These are phyloP conservation scores for Scopulariopsis brevicaulis DNA, from an alignment of 2,329 filamentous ascomycete genomes.

Conservation along the genomic window DNA sequence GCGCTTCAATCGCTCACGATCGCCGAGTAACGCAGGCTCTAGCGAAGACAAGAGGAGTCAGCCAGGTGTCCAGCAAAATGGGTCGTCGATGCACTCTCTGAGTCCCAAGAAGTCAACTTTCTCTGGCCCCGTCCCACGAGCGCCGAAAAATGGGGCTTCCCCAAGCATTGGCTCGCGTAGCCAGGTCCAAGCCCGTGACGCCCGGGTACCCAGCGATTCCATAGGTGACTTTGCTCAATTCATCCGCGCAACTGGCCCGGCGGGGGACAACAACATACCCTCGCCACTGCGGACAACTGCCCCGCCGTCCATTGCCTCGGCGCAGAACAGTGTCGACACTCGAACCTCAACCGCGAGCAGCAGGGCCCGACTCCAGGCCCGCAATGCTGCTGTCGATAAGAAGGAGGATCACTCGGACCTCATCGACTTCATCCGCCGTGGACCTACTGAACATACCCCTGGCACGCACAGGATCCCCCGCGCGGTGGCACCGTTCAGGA, in stretches of 20 bases:
- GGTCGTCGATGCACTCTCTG: not conserved
- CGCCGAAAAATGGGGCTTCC: constrained; percentile 10
- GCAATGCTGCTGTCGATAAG: constrained; percentile 53
- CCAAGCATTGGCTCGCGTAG: constrained; percentile 3
- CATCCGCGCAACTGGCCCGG: constrained; percentile 72
- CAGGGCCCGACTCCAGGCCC: constrained; percentile 53
- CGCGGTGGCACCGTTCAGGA: constrained; percentile 73
- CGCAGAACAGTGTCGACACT: constrained; percentile 25
- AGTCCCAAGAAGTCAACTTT: not conserved
- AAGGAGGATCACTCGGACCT: constrained; percentile 69
- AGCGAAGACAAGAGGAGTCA: not conserved
- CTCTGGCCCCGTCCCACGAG: constrained; percentile 10
- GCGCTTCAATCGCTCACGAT: constrained; percentile 27
- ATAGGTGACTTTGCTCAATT: constrained; percentile 81
- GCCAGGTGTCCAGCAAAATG: not conserved
- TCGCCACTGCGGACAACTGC: constrained; percentile 13
- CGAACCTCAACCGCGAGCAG: constrained; percentile 25
- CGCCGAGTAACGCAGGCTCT: constrained; percentile 28
- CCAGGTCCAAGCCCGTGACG: constrained; percentile 48
- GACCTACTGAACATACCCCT: constrained; percentile 50
- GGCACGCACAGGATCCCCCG: constrained; percentile 62
- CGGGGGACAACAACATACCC: constrained; percentile 26
- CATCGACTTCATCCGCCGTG: constrained; percentile 90
- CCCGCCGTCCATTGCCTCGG: constrained; percentile 15
- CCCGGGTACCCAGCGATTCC: constrained; percentile 58